A percentile compares a stretch with the other conserved stretches of the same genome.
Conservation (phyloP, 2,329 filamentous ascomycete species). For the Chaetomium sp. region DNA sequence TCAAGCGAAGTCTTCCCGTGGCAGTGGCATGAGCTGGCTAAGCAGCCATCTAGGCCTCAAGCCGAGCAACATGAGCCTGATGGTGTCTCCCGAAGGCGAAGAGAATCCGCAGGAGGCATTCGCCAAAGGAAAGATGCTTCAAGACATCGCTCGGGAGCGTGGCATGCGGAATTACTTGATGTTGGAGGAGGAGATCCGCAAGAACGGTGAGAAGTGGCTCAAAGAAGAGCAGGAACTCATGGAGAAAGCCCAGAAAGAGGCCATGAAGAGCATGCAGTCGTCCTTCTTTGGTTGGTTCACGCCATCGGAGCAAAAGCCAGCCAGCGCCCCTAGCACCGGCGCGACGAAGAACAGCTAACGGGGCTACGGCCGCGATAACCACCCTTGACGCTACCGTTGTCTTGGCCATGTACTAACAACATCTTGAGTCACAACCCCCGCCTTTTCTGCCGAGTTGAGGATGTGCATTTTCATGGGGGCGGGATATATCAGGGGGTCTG, state of each 20-base stretch:
- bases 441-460: background rate
- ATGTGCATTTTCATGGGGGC: too few relatives aligned
- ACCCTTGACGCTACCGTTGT: background rate
- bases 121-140: slow-evolving; percentile 92
- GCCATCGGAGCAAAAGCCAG: slow-evolving; percentile 15
- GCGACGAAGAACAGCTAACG: slow-evolving; percentile 10
- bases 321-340: background rate
- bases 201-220: slow-evolving; percentile 92
- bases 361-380: too few relatives aligned
- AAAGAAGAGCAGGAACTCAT: slow-evolving; percentile 85
- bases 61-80: slow-evolving; percentile 56
- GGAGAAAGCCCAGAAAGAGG: slow-evolving; percentile 84
- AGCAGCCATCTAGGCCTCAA: slow-evolving; percentile 73
- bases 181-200: slow-evolving; percentile 82
- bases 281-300: slow-evolving; percentile 58
- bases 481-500: too few relatives aligned
- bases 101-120: slow-evolving; percentile 67
- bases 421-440: background rate
- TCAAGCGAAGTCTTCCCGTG: slow-evolving; percentile 53
- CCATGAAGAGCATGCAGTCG: slow-evolving; percentile 86
- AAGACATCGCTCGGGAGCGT: slow-evolving; percentile 86
- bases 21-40: slow-evolving; percentile 59
- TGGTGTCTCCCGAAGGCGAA: slow-evolving; percentile 58
- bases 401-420: slow-evolving; percentile 9
- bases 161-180: slow-evolving; percentile 85